phyloP scores from a whole-genome alignment of 345 rosid species.

The Salix exigua region DNA sequence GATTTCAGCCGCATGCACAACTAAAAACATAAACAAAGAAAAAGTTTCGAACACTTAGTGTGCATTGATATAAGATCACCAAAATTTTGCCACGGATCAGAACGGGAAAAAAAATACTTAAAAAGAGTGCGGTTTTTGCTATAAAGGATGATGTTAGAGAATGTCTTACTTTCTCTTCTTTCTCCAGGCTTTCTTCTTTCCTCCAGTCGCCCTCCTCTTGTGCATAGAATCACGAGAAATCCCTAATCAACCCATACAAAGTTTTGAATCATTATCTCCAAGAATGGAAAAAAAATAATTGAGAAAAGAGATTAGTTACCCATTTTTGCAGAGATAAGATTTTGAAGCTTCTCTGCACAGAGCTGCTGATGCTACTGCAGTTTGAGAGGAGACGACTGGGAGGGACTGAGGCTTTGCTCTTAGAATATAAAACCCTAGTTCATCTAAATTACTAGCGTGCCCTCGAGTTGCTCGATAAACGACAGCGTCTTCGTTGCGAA shows the following conservation, averaged over 20 bases:
- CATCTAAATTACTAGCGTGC: background rate
- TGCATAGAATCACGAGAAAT: slow-evolving; percentile 88
- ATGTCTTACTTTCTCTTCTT: slow-evolving; percentile 74
- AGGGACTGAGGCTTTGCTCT: background rate
- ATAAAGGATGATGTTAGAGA: background rate
- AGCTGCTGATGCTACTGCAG: background rate
- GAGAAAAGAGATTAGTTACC: background rate
- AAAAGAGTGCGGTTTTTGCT: background rate
- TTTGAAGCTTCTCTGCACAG: background rate
- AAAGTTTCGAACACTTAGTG: background rate
- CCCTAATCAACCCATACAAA: slow-evolving; percentile 36
- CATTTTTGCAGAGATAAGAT: background rate
- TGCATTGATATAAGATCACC: background rate
- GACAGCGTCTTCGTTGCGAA: background rate
- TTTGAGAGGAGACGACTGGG: background rate
- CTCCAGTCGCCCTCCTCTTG: slow-evolving; percentile 94
- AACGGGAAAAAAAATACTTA: background rate
- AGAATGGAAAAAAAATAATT: background rate
- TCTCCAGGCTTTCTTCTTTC: slow-evolving; percentile 90
- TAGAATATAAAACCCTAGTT: background rate
- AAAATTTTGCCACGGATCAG: background rate
- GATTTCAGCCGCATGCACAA: background rate
- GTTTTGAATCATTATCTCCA: background rate
- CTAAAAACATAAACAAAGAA: background rate
- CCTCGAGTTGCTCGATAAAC: background rate